These are phyloP conservation scores for Rhizopogon vinicolor DNA, from an alignment of 768 basidiomycete genomes.

Conservation along the genomic window DNA sequence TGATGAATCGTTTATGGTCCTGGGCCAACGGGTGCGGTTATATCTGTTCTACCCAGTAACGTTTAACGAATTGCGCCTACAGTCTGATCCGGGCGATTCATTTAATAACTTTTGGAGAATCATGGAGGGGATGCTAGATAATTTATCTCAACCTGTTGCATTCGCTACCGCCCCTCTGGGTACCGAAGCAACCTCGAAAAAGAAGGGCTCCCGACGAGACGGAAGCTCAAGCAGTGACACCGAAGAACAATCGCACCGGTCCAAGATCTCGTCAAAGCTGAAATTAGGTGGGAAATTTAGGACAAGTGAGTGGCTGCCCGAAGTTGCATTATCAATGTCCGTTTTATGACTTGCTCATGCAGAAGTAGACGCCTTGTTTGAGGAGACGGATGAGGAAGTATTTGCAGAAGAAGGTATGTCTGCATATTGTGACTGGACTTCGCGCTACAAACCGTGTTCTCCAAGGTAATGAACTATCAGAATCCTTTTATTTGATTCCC, in stretches of 20 bases:
- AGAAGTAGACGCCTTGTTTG: slow-evolving; percentile 15
- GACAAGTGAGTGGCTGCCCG: slow-evolving; percentile 12
- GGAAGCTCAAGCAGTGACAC: slow-evolving; percentile 60
- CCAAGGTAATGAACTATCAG: slow-evolving; percentile 65
- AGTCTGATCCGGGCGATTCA: slow-evolving; percentile 81
- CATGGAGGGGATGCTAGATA: slow-evolving; percentile 82
- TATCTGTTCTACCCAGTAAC: neutral
- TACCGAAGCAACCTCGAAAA: slow-evolving; percentile 24
- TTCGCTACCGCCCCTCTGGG: slow-evolving; percentile 79
- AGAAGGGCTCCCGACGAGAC: slow-evolving; percentile 36
- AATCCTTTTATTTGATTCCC: slow-evolving; percentile 76
- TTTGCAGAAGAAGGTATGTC: slow-evolving; percentile 58
- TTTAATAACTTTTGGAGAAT: slow-evolving; percentile 90
- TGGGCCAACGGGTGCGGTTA: slow-evolving; percentile 67
- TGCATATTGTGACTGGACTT: neutral
- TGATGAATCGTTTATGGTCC: slow-evolving; percentile 87
- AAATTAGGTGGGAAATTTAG: slow-evolving; percentile 19
- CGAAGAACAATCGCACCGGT: slow-evolving; percentile 64
- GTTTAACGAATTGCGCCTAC: slow-evolving; percentile 5
- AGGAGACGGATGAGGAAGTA: slow-evolving; percentile 60
- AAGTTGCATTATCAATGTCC: neutral
- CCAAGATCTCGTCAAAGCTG: slow-evolving; percentile 46
- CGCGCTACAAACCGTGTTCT: slow-evolving; percentile 1
- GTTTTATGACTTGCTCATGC: neutral
- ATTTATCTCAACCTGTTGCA: slow-evolving; percentile 74